Conservation (phyloP, 768 basidiomycete genomes). For the Russula sp. region DNA sequence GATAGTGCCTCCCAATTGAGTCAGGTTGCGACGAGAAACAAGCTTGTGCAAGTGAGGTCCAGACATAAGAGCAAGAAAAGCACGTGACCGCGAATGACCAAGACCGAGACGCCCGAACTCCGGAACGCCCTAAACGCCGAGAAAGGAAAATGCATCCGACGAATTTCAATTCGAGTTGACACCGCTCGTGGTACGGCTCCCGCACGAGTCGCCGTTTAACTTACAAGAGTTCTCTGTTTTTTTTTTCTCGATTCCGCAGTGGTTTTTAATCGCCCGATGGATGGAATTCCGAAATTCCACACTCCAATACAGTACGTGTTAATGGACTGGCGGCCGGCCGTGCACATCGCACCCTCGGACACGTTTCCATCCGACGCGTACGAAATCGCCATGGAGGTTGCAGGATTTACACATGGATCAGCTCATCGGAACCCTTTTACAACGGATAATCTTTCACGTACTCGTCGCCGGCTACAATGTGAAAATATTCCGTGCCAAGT, state of each 20-base stretch:
- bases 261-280: neutral
- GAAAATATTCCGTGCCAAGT: neutral
- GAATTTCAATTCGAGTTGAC: neutral
- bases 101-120: neutral
- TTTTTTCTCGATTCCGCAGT: neutral
- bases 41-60: neutral
- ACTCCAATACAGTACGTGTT: no score
- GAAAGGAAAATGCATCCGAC: neutral
- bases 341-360: neutral
- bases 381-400: neutral
- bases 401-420: neutral
- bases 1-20: conserved; percentile 27
- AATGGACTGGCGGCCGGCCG: no score
- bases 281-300: neutral
- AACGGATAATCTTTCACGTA: neutral
- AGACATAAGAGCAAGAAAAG: neutral
- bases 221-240: neutral
- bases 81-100: conserved; percentile 12
- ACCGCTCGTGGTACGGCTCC: neutral
- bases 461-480: neutral
- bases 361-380: conserved; percentile 7
- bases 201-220: neutral
- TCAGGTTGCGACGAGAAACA: conserved; percentile 5
- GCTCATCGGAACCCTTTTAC: neutral
- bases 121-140: no score